phyloP scores from a whole-genome alignment of 1,139 yeast species.

The Debaryomyces subglobosus region DNA sequence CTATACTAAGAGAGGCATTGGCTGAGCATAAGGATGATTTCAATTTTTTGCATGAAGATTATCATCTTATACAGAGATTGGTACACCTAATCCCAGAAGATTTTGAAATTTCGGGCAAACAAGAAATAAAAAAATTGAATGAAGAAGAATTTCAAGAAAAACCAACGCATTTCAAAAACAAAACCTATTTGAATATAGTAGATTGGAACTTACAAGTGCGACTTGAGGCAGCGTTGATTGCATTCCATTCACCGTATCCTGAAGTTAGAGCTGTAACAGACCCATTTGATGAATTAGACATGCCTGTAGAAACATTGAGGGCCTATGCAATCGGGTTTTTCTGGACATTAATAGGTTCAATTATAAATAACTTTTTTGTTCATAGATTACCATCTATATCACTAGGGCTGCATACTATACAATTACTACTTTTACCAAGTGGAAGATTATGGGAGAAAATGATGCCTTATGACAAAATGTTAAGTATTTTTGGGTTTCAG shows the following conservation, averaged over 20 bases:
- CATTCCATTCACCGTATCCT: constrained; percentile 50
- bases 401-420: constrained; percentile 45
- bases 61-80: constrained; percentile 35
- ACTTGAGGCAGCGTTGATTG: constrained; percentile 45
- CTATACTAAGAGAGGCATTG: constrained; percentile 39
- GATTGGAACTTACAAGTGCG: constrained; percentile 43
- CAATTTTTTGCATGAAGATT: constrained; percentile 42
- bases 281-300: constrained; percentile 43
- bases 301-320: constrained; percentile 46
- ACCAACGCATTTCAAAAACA: constrained; percentile 22
- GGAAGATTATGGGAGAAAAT: constrained; percentile 45
- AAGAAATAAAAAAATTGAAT: constrained; percentile 12
- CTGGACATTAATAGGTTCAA: constrained; percentile 48
- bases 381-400: constrained; percentile 47
- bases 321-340: constrained; percentile 42
- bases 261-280: constrained; percentile 50
- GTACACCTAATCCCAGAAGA: constrained; percentile 26
- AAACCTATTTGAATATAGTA: constrained; percentile 30
- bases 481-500: constrained; percentile 23
- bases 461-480: constrained; percentile 29
- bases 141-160: constrained; percentile 11
- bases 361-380: constrained; percentile 47
- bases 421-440: constrained; percentile 43
- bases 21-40: constrained; percentile 48
- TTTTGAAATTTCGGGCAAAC: constrained; percentile 11